phyloP scores from a whole-genome alignment of 371 early-diverging fungal genomes.

The Synchytrium microbalum region DNA sequence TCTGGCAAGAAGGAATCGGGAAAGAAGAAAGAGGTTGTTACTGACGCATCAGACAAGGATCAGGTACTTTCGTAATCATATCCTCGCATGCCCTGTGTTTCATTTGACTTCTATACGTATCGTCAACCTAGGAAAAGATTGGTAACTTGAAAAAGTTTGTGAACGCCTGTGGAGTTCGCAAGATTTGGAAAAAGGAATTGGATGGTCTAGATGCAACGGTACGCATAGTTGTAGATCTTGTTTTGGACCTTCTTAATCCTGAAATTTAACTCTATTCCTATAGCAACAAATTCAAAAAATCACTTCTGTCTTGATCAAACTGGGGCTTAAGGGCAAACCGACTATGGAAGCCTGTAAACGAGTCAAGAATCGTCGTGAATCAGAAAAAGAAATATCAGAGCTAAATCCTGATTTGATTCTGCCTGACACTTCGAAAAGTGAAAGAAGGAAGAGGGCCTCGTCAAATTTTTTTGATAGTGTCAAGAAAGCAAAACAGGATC shows the following conservation, averaged over 20 bases:
- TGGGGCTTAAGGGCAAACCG: background rate
- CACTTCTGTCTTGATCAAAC: too few relatives aligned
- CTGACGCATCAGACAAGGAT: background rate
- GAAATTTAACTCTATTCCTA: too few relatives aligned
- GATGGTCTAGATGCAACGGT: background rate
- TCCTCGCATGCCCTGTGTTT: too few relatives aligned
- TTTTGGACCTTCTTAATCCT: too few relatives aligned
- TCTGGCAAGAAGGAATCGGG: background rate
- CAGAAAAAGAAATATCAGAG: background rate
- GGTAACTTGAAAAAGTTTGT: background rate
- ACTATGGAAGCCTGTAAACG: background rate
- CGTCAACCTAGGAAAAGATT: too few relatives aligned
- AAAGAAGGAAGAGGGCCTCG: background rate
- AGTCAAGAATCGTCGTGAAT: slow-evolving; percentile 1
- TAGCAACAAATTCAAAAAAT: too few relatives aligned
- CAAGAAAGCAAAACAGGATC: too few relatives aligned
- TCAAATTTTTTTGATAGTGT: too few relatives aligned
- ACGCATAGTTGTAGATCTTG: too few relatives aligned
- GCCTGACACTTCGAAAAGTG: background rate
- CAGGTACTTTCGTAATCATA: too few relatives aligned
- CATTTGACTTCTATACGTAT: too few relatives aligned
- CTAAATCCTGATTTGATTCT: background rate
- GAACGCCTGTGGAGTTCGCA: background rate
- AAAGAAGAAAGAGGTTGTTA: background rate
- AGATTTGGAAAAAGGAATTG: background rate